phyloP scores from a whole-genome alignment of 139 green algal genomes.

The Mychonastes homosphaera region DNA sequence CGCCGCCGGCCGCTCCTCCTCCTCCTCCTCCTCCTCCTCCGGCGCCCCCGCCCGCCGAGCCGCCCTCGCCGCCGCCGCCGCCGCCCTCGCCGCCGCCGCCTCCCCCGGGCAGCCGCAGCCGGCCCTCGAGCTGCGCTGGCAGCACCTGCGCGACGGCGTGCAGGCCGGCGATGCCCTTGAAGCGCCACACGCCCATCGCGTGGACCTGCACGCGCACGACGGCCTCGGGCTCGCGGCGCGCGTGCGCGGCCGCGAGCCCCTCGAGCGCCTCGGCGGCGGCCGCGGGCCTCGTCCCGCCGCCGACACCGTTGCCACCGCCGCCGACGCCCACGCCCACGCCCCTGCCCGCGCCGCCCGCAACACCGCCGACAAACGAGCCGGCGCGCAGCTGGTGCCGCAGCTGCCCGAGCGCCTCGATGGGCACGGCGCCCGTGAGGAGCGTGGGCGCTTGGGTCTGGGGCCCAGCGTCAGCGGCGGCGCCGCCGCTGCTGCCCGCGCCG shows the following conservation, averaged over 20 bases:
- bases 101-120: background rate
- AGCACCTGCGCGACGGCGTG: slow-evolving; percentile 22
- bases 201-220: slow-evolving; percentile 17
- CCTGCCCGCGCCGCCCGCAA: background rate
- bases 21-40: background rate
- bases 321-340: background rate
- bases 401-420: slow-evolving; percentile 6
- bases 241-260: background rate
- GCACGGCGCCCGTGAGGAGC: slow-evolving; percentile 8
- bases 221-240: background rate
- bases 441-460: too few relatives aligned
- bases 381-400: background rate
- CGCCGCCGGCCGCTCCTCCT: background rate
- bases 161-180: slow-evolving; percentile 24
- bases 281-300: background rate
- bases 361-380: background rate
- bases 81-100: background rate
- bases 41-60: too few relatives aligned
- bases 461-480: too few relatives aligned
- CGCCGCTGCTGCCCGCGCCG: too few relatives aligned
- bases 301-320: background rate
- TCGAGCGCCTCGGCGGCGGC: background rate
- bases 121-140: background rate
- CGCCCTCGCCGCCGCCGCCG: background rate
- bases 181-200: slow-evolving; percentile 17